Evolutionary conservation across 805 yeast species (phyloP).

Genomic region (Sugiyamaella chiloensis): DNA sequence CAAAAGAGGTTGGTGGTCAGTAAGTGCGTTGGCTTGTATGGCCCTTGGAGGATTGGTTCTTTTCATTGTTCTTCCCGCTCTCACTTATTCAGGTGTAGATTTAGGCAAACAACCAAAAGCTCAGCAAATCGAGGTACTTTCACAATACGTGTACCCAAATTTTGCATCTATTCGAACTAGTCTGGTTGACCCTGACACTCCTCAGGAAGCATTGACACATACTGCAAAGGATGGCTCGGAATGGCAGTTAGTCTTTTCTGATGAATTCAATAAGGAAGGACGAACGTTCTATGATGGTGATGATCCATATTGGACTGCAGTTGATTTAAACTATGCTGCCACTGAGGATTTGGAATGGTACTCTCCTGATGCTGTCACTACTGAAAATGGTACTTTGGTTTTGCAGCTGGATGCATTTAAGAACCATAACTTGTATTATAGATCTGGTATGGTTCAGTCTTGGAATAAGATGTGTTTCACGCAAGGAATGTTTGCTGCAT

Average conservation of each 20-base stretch:
- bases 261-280: constrained; percentile 87
- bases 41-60: constrained; percentile 60
- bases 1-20: constrained; percentile 34
- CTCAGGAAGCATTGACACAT: constrained; percentile 47
- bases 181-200: constrained; percentile 75
- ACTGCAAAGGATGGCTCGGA: constrained; percentile 55
- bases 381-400: constrained; percentile 66
- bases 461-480: constrained; percentile 93
- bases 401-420: constrained; percentile 76
- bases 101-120: constrained; percentile 6
- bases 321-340: constrained; percentile 79
- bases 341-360: constrained; percentile 94
- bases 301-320: constrained; percentile 88
- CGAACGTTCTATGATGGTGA: constrained; percentile 87
- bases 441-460: constrained; percentile 88
- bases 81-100: constrained; percentile 75
- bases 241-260: constrained; percentile 82
- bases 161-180: constrained; percentile 57
- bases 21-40: constrained; percentile 46
- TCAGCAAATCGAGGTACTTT: constrained; percentile 39
- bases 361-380: constrained; percentile 83
- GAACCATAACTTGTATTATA: constrained; percentile 74
- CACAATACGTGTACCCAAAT: constrained; percentile 55
- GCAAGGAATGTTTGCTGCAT: constrained; percentile 74
- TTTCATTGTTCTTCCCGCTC: constrained; percentile 75